Conservation (phyloP, 2,329 filamentous ascomycete genomes). For the Colletotrichum falcatum region DNA sequence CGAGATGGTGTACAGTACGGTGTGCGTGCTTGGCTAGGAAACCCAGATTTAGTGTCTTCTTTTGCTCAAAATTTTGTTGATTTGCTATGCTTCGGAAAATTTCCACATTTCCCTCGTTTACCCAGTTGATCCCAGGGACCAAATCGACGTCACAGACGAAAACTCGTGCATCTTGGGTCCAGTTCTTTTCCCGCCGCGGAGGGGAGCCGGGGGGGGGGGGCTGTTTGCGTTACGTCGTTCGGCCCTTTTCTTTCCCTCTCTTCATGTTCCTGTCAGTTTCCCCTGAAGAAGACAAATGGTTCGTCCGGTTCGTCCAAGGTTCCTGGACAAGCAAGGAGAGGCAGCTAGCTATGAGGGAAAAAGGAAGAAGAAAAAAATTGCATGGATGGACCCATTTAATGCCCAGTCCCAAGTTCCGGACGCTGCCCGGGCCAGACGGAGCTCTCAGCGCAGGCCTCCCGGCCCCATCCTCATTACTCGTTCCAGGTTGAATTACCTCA, state of each 20-base stretch:
- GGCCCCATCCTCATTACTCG: constrained; percentile 40
- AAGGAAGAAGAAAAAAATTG: constrained; percentile 26
- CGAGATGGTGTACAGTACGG: neutral
- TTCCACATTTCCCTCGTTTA: neutral
- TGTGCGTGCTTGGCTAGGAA: neutral
- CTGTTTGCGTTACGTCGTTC: constrained; percentile 30
- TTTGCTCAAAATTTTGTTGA: constrained; percentile 1
- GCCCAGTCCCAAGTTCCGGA: constrained; percentile 39
- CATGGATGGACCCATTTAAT: constrained; percentile 37
- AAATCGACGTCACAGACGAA: constrained; percentile 28
- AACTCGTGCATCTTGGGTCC: constrained; percentile 25
- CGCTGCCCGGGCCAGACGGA: constrained; percentile 40
- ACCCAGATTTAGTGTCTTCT: neutral
- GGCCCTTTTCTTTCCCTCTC: constrained; percentile 19
- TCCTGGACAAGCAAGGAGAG: constrained; percentile 20
- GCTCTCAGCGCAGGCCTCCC: constrained; percentile 33
- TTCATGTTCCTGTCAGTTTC: constrained; percentile 12
- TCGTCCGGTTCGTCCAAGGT: constrained; percentile 16
- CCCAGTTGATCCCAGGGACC: neutral
- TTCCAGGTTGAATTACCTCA: constrained; percentile 35
- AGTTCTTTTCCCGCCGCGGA: constrained; percentile 29
- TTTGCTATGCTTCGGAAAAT: constrained; percentile 8
- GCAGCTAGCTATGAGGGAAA: neutral
- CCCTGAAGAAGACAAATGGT: neutral
- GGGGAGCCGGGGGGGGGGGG: neutral